Base-by-base conservation (phyloP, 768 basidiomycete species). In the Auriscalpium orientale region DNA sequence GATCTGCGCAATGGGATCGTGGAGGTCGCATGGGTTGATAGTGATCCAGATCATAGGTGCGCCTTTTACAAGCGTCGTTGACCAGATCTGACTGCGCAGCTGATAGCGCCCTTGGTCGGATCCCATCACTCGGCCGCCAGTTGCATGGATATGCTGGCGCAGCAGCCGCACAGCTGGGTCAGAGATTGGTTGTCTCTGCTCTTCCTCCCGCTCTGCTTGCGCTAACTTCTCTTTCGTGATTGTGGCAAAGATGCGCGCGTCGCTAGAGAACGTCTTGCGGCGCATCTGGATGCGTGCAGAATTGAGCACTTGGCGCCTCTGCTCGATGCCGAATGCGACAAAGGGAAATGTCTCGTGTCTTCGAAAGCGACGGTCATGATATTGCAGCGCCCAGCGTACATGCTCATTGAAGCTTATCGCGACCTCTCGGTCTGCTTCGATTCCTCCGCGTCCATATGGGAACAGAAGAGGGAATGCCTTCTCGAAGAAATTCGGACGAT, bases 1-100 rank as follows among this genome's bases (percentile, higher is more conserved):
- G 0, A 79, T 67, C 53, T 79, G 77, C 0, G 71, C 74, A 21
- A 78, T 68, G 0, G 76, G 77, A 57, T 78, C 74, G 36, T 75
- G 69, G 0, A 70, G 50, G 55, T 79, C 74, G 0, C 60, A 53
- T 1, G 72, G 74, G 56, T 77, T 78, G 3, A 80, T 67, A 0
- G 77, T 80, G 1, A 74, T 57, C 77, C 78, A 80, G 0, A 79
- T 28, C 1, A 51, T 59, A 0, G 75, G 74, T 1, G 72, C 70
- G 15, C 65, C 65, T 22, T 59, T 60, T 1, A 59, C 20, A 0
- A 73, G 21, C 2, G 62, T 64, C 0, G 69, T 75, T 2, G 66
- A 63, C 74, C 75, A 76, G 2, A 77, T 70, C 38, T 76, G 65
- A 2, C 65, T 56, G 1, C 71, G 62, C 1, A 71, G 47, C 1